phyloP scores from a whole-genome alignment of 2,329 filamentous ascomycete genomes.

The Colletotrichum chrysophilum region DNA sequence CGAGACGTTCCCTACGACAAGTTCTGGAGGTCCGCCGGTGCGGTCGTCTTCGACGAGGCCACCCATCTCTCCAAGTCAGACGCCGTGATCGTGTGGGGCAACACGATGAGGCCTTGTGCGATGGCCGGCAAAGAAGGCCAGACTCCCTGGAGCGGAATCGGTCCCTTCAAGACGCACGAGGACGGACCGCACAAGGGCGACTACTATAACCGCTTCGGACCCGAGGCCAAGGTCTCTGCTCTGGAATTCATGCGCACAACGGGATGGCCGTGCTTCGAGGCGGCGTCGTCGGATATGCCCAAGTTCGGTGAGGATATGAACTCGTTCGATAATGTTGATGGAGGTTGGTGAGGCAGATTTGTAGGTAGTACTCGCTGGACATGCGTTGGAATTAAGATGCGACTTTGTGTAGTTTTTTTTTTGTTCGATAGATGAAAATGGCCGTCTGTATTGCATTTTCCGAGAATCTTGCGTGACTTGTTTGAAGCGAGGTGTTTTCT shows the following conservation, averaged over 20 bases:
- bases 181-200: not conserved
- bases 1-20: not conserved
- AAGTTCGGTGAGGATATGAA: not conserved
- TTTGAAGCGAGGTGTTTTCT: not conserved
- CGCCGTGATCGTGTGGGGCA: not conserved
- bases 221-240: not conserved
- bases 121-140: not conserved
- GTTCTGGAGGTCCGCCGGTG: not conserved
- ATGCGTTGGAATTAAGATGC: not conserved
- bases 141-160: not conserved
- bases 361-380: not conserved
- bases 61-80: not conserved
- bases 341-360: not conserved
- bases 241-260: not conserved
- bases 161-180: not conserved
- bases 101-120: not conserved
- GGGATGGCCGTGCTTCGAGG: not conserved
- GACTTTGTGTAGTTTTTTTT: not conserved
- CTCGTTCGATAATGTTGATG: not conserved
- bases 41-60: not conserved
- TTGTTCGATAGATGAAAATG: not conserved
- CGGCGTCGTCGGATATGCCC: not conserved
- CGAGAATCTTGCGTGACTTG: not conserved
- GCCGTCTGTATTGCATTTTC: rapidly evolving
- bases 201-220: not conserved